Evolutionary conservation across 1,284 basidiomycete genomes (phyloP), one percentile per base, ranked within the genome.

Genomic region (Cryptococcus neoformans): DNA sequence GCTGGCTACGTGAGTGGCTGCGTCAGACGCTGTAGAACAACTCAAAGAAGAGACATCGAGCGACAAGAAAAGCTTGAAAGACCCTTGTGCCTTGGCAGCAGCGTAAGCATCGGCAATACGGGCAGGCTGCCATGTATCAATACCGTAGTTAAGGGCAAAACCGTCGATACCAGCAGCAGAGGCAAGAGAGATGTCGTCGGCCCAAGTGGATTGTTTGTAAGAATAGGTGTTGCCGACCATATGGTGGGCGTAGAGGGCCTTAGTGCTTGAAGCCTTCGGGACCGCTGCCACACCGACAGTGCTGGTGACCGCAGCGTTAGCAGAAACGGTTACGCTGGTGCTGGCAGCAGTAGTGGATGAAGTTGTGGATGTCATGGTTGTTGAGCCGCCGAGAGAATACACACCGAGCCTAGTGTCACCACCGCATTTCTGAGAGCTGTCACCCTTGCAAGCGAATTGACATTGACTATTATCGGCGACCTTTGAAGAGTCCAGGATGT

Each of bases 1-100:
- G 55, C 86, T 82, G 51, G 80, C 79, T 59, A 84, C 82, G 44
- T 90, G 80, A 16, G 76, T 73, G 45, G 80, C 78, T 11, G 78
- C 74, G 58, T 89, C 83, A n/a, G 67, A 66, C 1, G 82, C 66
- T 4, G 81, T 81, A 0, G 64, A 67, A 65, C 89, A 90, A 0
- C 84, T 81, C 39, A 77, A 58, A 6, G 65, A 63, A 2, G 69
- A 67, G 57, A 76, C 67, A 60, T 76, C 74, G 50, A 76, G 63
- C 6, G 72, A 88, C 65, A 91, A 71, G 78, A 90, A 91, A 56
- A 91, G 76, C 72, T 89, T 88, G 80, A 91, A 92, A 4, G 58
- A 58, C 41, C 70, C 65, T 42, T 72, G 63, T 6, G 72, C 65
- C 2, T 67, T 56, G 7, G 81, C 80, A 12, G 72, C 73, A 0